Evolutionary conservation across 768 basidiomycete species (phyloP), one percentile per base, ranked within the genome.

Genomic region (Russula griseocarnosa): DNA sequence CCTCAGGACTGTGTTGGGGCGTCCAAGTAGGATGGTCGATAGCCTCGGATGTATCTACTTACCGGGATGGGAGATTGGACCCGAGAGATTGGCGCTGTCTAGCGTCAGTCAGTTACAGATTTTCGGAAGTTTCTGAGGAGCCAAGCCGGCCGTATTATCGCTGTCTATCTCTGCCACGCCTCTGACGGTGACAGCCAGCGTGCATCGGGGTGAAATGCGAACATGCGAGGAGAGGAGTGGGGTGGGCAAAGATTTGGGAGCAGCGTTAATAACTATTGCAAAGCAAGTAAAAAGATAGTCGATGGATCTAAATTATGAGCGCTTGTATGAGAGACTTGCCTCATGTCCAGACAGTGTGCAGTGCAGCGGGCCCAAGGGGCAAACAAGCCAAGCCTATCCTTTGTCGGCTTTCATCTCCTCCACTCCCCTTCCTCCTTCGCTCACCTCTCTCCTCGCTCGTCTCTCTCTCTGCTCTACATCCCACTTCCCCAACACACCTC

Each of bases 331-430:
- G 28, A 52, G 60, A 61, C 56, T 47, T 18, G 66, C 67, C 67
- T 68, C 67, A 67, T 68, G 67, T 66, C 58, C 22, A 58, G 60
- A 59, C 58, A 46, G 64, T 61, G 55, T 65, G 64, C 64, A 61
- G 59, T 64, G 62, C 53, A 56, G 58, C 66, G 63, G 67, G 67
- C 67, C 67, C 66, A 67, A 63, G 60, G 67, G 67, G 67, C 66
- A 63, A 66, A 66, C 66, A 63, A 60, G 57, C 62, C 66, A 61
- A 61, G 59, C 60, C 60, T 65, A 55, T 61, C 65, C 67, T 62
- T 58, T 66, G 65, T 68, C 58, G 60, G 64, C 44, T 61, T 61
- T 58, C 66, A 65, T 67, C 66, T 65, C 66, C 44, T 52, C 46
- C 36, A 14, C 20, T 59, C 30, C 20, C 44, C 62, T 11, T 52